Evolutionary conservation across 495 filamentous ascomycete genomes (phyloP).

Genomic region (Monascus purpureus): DNA sequence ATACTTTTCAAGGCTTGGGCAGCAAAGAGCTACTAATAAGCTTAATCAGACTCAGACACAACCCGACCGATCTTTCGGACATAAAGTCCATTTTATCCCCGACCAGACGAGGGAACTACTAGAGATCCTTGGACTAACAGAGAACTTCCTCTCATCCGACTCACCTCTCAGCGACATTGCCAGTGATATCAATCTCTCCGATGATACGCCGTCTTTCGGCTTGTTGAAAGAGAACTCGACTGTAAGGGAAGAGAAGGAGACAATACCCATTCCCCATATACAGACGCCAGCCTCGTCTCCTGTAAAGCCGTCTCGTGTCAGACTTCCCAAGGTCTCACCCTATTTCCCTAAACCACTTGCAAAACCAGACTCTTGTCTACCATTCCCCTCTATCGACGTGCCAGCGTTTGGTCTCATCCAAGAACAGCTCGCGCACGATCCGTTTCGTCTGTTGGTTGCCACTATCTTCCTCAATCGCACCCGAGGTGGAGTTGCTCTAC

Average conservation of each 20-base stretch:
- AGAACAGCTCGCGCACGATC: slow-evolving; percentile 56
- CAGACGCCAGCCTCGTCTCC: not conserved
- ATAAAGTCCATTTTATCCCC: too few species aligned
- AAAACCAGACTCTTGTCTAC: slow-evolving; percentile 46
- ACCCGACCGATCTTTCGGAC: not conserved
- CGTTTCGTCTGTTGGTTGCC: slow-evolving; percentile 60
- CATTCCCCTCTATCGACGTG: slow-evolving; percentile 53
- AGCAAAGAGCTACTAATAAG: not conserved
- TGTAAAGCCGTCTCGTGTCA: slow-evolving; percentile 9
- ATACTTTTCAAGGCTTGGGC: slow-evolving; percentile 16
- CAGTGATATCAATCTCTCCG: too few species aligned
- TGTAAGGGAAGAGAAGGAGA: too few species aligned
- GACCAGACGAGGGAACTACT: not conserved
- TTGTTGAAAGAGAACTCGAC: too few species aligned
- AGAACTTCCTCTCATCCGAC: slow-evolving; percentile 16
- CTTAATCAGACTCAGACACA: not conserved
- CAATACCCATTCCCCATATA: not conserved
- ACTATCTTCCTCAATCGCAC: slow-evolving; percentile 79
- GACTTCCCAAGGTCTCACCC: slow-evolving; percentile 25
- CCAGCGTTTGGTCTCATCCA: slow-evolving; percentile 66
- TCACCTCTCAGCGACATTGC: slow-evolving; percentile 20
- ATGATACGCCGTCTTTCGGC: too few species aligned
- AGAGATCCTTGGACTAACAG: not conserved
- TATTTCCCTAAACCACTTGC: slow-evolving; percentile 29
- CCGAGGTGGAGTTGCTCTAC: slow-evolving; percentile 57